Evolutionary conservation across 176 grass and related monocot species (phyloP).

Genomic region (Carex pumila): DNA sequence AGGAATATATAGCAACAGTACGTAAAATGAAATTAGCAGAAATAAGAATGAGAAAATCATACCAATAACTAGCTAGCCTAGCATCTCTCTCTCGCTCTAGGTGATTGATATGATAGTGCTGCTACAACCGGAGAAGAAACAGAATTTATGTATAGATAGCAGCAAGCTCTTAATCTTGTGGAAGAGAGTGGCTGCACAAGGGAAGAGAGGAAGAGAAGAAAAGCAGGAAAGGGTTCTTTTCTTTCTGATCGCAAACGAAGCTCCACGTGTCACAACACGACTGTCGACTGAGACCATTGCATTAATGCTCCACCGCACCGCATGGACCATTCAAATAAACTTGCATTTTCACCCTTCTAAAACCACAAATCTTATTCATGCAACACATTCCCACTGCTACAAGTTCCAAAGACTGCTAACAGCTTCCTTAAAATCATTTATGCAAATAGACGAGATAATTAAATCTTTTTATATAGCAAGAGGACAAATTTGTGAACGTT

Average conservation of each 20-base stretch:
- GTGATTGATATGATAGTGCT: not conserved
- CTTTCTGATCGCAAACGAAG: not conserved
- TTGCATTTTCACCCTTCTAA: not conserved
- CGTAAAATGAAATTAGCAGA: not conserved
- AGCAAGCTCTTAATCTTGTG: not conserved
- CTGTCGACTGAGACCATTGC: constrained; percentile 1
- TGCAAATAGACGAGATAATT: no score
- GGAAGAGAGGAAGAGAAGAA: not conserved
- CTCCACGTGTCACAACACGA: constrained; percentile 2
- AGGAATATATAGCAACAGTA: not conserved
- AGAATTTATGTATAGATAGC: not conserved
- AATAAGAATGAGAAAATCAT: constrained; percentile 2
- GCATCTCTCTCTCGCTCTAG: not conserved
- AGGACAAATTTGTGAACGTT: no score
- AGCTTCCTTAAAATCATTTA: no score
- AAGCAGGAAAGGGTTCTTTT: not conserved
- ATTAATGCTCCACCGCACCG: not conserved
- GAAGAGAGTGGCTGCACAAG: not conserved
- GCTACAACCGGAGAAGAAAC: not conserved
- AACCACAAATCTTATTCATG: not conserved
- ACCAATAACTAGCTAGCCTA: constrained; percentile 23
- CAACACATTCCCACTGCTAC: no score
- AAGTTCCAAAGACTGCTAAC: no score
- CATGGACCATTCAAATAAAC: constrained; percentile 6
- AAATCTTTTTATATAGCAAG: no score